Percentiles rank a stretch among this genome's conserved stretches.
These are phyloP conservation scores for Linnemannia hyalina DNA, from an alignment of 192 early-diverging fungal species.

Conservation along the genomic window DNA sequence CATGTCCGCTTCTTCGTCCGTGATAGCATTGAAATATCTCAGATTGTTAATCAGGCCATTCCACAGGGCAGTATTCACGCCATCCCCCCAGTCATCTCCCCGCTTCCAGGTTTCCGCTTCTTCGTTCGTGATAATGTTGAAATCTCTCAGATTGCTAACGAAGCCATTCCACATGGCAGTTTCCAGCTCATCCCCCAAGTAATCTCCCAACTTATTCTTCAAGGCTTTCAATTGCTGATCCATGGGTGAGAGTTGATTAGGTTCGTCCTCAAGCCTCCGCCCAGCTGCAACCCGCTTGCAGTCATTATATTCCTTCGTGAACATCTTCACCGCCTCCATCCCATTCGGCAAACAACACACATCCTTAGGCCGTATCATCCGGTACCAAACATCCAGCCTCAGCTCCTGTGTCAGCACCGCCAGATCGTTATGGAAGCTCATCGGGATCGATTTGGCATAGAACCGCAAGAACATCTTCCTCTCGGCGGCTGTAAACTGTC, in stretches of 20 bases:
- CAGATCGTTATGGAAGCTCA: conserved; percentile 2
- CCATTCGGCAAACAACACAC: background rate
- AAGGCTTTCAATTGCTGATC: background rate
- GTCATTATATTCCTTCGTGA: background rate
- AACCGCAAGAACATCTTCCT: background rate
- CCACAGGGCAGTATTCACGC: background rate
- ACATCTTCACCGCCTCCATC: background rate
- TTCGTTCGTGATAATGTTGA: too few species aligned
- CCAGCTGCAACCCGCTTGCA: background rate
- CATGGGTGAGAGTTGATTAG: too few species aligned
- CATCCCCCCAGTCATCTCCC: background rate
- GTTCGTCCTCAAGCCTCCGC: background rate
- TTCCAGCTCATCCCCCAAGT: background rate
- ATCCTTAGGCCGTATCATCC: background rate
- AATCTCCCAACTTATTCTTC: background rate
- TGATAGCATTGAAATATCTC: too few species aligned
- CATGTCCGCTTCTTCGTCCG: too few species aligned
- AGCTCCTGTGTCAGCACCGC: conserved; percentile 6
- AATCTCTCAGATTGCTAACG: too few species aligned
- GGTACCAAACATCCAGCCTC: background rate
- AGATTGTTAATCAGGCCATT: too few species aligned
- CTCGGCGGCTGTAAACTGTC: background rate
- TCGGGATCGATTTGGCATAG: conserved; percentile 7
- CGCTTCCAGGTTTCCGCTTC: too few species aligned
- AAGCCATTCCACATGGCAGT: background rate